These are phyloP conservation scores for Botrytis hyacinthi DNA, from an alignment of 2,329 filamentous ascomycete genomes.

Conservation along the genomic window DNA sequence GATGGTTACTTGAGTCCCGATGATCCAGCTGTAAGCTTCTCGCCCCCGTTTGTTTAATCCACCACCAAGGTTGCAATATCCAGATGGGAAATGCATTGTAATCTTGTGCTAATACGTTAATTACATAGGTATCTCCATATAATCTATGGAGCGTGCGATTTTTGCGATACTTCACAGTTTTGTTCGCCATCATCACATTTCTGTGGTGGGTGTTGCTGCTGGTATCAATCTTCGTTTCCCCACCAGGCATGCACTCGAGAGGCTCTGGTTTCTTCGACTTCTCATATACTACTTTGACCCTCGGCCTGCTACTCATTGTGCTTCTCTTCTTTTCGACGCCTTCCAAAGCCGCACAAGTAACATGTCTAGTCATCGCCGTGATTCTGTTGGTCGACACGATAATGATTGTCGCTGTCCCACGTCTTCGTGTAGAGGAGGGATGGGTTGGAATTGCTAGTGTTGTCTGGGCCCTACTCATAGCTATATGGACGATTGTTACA, in stretches of 20 bases:
- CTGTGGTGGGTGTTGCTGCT: constrained; percentile 91
- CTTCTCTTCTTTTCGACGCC: constrained; percentile 87
- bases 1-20: constrained; percentile 68
- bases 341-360: constrained; percentile 72
- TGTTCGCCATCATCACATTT: constrained; percentile 73
- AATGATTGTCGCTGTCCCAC: constrained; percentile 71
- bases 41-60: neutral
- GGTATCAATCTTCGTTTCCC: constrained; percentile 87
- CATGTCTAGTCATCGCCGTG: constrained; percentile 64
- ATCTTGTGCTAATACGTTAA: neutral
- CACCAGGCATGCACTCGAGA: constrained; percentile 78
- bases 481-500: constrained; percentile 73
- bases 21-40: constrained; percentile 68
- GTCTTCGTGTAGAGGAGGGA: constrained; percentile 77
- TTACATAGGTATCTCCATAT: constrained; percentile 70
- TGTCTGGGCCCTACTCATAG: constrained; percentile 77
- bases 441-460: constrained; percentile 89
- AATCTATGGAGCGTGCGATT: constrained; percentile 90
- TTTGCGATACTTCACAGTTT: constrained; percentile 72
- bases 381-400: constrained; percentile 74
- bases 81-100: neutral
- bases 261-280: constrained; percentile 94
- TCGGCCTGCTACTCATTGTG: constrained; percentile 71
- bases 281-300: constrained; percentile 74
- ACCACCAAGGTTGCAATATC: neutral